Evolutionary conservation across 495 filamentous ascomycete species (phyloP).

Genomic region (Aspergillus biplanus): DNA sequence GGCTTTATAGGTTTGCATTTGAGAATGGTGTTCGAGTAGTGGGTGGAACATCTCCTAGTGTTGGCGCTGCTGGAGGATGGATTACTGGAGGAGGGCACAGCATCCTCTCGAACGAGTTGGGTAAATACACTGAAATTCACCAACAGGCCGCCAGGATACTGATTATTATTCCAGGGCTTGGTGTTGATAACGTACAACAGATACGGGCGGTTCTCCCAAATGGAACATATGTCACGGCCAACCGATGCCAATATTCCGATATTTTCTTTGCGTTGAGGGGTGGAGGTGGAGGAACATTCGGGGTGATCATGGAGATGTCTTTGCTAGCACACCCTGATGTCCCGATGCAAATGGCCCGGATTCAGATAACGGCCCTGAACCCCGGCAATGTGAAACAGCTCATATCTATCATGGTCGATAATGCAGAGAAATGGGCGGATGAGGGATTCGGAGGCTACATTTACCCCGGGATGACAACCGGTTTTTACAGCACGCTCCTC

Average conservation of each 20-base stretch:
- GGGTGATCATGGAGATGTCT: constrained; percentile 51
- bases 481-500: constrained; percentile 34
- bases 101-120: constrained; percentile 41
- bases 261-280: constrained; percentile 59
- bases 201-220: constrained; percentile 50
- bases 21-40: constrained; percentile 31
- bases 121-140: constrained; percentile 18
- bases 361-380: constrained; percentile 37
- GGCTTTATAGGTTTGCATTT: constrained; percentile 45
- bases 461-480: constrained; percentile 17
- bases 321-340: constrained; percentile 40
- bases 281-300: constrained; percentile 60
- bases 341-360: constrained; percentile 35
- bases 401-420: constrained; percentile 44
- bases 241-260: constrained; percentile 44
- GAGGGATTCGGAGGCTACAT: constrained; percentile 55
- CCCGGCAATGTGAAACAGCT: constrained; percentile 30
- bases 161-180: constrained; percentile 30
- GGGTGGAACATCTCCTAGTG: constrained; percentile 29
- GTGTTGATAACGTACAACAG: constrained; percentile 50
- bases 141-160: not conserved
- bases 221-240: constrained; percentile 45
- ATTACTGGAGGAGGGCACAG: constrained; percentile 47
- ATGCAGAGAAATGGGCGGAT: constrained; percentile 45
- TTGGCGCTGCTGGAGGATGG: constrained; percentile 47